Percentiles rank a stretch among this genome's conserved stretches.
Conservation (phyloP, 805 yeast genomes). For the Scheffersomyces lignosus region DNA sequence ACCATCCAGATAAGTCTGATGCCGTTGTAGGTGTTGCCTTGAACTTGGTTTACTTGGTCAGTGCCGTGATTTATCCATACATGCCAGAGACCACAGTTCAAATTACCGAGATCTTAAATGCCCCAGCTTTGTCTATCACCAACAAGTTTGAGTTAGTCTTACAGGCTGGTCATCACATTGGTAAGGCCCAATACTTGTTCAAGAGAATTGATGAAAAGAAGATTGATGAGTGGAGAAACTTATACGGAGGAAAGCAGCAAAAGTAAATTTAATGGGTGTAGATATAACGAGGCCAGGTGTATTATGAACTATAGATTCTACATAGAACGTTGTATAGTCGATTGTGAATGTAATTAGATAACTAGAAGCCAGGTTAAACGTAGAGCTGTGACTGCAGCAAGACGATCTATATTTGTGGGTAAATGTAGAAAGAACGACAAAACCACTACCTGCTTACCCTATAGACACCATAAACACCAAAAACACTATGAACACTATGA, state of each 20-base stretch:
- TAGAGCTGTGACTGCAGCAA: no score
- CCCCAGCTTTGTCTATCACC: conserved; percentile 75
- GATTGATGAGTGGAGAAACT: conserved; percentile 80
- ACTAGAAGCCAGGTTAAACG: no score
- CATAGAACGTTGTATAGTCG: no score
- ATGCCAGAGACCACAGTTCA: conserved; percentile 80
- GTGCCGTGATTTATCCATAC: conserved; percentile 80
- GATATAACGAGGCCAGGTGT: background rate
- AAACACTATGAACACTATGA: no score
- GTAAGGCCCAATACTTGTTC: conserved; percentile 89
- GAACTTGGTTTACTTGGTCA: conserved; percentile 82
- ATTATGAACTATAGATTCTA: background rate
- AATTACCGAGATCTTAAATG: conserved; percentile 78
- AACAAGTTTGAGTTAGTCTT: conserved; percentile 71
- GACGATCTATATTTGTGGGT: no score
- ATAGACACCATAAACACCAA: no score
- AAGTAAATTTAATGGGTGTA: conserved; percentile 7
- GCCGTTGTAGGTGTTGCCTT: conserved; percentile 92
- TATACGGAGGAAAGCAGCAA: conserved; percentile 78
- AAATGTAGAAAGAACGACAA: no score
- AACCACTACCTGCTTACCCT: no score
- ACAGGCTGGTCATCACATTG: conserved; percentile 80
- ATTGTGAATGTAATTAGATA: no score
- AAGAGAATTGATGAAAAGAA: conserved; percentile 87
- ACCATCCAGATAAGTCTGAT: conserved; percentile 77